Conservation (phyloP, 257 asterid species). For the Nicotiana undulata region DNA sequence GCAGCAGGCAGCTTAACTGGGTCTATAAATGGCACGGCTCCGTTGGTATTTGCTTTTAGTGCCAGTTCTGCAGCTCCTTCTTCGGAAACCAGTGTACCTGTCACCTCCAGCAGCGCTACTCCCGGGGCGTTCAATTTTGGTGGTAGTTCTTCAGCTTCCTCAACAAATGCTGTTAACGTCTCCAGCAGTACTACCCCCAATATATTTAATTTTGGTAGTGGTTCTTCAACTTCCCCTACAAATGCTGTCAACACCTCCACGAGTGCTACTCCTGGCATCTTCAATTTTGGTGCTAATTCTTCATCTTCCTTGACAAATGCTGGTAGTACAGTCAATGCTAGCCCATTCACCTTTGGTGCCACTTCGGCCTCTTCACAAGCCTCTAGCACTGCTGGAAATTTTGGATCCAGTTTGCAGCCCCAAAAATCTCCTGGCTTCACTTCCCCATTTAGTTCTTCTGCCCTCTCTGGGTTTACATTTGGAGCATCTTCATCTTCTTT, state of each 20-base stretch:
- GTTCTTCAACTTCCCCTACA: slow-evolving; percentile 21
- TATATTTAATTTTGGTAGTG: slow-evolving; percentile 20
- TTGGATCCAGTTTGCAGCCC: slow-evolving; percentile 39
- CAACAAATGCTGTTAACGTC: neutral
- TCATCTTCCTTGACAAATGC: slow-evolving; percentile 1
- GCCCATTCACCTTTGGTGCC: slow-evolving; percentile 21
- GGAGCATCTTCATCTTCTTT: slow-evolving; percentile 43
- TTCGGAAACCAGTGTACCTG: slow-evolving; percentile 20
- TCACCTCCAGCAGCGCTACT: slow-evolving; percentile 7
- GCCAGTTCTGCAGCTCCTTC: neutral
- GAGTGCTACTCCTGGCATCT: slow-evolving; percentile 25
- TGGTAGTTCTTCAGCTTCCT: slow-evolving; percentile 9
- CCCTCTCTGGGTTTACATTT: slow-evolving; percentile 44
- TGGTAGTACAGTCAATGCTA: neutral
- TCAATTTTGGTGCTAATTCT: slow-evolving; percentile 21
- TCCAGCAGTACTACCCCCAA: neutral
- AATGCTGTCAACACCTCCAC: slow-evolving; percentile 26
- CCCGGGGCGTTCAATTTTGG: slow-evolving; percentile 28
- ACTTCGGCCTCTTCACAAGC: slow-evolving; percentile 2
- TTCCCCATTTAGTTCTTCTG: slow-evolving; percentile 37
- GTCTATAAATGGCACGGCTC: neutral
- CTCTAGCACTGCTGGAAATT: slow-evolving; percentile 1
- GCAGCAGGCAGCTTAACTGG: neutral
- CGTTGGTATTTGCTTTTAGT: slow-evolving; percentile 13
- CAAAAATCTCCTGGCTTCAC: slow-evolving; percentile 28